phyloP scores from a whole-genome alignment of 306 rosid species.

The Corylus americana region DNA sequence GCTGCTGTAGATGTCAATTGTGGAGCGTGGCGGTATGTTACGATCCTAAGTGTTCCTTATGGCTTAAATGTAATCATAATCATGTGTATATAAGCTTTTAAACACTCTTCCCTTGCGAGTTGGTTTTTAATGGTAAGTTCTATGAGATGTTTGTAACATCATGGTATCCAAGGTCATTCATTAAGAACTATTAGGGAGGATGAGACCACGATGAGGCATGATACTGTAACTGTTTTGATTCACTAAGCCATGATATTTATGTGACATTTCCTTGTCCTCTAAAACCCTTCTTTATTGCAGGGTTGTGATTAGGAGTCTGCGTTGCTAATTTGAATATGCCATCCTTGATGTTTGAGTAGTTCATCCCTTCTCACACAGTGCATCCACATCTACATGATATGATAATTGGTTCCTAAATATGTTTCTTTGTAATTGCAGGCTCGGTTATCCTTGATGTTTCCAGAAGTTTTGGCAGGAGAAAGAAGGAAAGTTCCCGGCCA shows the following conservation, averaged over 20 bases:
- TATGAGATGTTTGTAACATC: too few species aligned
- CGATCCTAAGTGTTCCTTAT: too few species aligned
- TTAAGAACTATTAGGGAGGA: background rate
- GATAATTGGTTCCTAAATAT: constrained; percentile 26
- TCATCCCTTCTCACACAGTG: background rate
- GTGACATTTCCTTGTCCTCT: background rate
- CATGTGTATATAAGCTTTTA: too few species aligned
- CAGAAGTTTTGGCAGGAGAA: constrained; percentile 42
- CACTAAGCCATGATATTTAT: background rate
- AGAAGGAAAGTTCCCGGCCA: constrained; percentile 52
- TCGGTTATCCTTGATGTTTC: constrained; percentile 43
- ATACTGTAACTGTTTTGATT: background rate
- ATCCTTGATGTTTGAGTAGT: background rate
- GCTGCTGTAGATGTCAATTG: too few species aligned
- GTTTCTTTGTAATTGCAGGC: constrained; percentile 47
- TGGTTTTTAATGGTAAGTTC: too few species aligned
- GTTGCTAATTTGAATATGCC: constrained; percentile 2
- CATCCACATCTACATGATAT: background rate
- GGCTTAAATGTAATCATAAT: too few species aligned
- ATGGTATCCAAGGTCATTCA: background rate
- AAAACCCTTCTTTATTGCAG: background rate
- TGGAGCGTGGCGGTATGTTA: too few species aligned
- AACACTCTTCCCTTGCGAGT: too few species aligned
- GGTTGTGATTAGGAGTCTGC: background rate
- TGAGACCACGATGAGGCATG: background rate